Percentiles rank a stretch among this genome's conserved stretches.
phyloP scores from a whole-genome alignment of 257 asterid species.

The Leptodermis oblonga region DNA sequence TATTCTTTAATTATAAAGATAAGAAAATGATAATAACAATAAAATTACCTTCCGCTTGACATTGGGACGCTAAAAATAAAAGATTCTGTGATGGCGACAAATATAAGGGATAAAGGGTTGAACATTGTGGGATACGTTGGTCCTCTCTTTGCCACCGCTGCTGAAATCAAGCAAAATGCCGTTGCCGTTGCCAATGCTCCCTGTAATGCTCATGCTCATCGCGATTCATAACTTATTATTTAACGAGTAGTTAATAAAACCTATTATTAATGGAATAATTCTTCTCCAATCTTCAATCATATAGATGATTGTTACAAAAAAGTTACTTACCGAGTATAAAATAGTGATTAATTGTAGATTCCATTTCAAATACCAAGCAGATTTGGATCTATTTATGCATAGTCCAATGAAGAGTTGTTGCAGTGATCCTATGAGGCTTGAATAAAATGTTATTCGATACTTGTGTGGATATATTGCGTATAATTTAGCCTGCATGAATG shows the following conservation, averaged over 20 bases:
- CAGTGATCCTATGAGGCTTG: conserved; percentile 37
- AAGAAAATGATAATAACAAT: too few relatives aligned
- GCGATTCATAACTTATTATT: too few relatives aligned
- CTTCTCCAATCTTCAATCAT: too few relatives aligned
- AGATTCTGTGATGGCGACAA: conserved; percentile 42
- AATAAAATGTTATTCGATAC: conserved; percentile 35
- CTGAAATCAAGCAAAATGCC: conserved; percentile 42
- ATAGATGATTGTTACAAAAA: not conserved
- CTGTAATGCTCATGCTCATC: too few relatives aligned
- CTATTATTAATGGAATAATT: too few relatives aligned
- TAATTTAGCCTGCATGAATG: conserved; percentile 36
- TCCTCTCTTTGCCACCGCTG: conserved; percentile 46
- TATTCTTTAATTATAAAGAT: too few relatives aligned
- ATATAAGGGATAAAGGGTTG: conserved; percentile 51
- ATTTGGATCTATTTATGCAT: conserved; percentile 33
- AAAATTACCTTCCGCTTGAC: conserved; percentile 39
- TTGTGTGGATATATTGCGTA: conserved; percentile 44
- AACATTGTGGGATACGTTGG: conserved; percentile 74
- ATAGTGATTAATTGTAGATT: conserved; percentile 56
- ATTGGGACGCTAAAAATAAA: conserved; percentile 31
- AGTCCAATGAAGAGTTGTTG: conserved; percentile 40
- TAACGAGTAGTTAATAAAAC: too few relatives aligned
- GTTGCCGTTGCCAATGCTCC: conserved; percentile 53
- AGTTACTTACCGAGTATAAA: conserved; percentile 43
- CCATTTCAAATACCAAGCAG: conserved; percentile 45